Evolutionary conservation across 2,329 filamentous ascomycete species (phyloP).

Genomic region (Tolypocladium endophyticum): DNA sequence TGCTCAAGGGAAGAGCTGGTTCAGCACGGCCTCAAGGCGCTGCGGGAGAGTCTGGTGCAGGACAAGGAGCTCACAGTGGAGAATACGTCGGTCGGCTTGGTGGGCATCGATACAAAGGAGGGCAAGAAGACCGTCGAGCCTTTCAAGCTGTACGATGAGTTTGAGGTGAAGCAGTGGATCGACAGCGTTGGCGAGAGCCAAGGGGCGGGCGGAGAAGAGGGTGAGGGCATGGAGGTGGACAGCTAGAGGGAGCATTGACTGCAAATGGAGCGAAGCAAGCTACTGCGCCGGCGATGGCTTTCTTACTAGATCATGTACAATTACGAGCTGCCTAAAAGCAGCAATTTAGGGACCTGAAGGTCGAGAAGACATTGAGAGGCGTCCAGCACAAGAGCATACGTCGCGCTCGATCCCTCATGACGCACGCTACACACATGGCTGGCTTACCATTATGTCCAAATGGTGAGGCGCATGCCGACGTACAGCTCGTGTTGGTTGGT

Average conservation of each 20-base stretch:
- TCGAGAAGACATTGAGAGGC: not conserved
- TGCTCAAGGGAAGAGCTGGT: conserved; percentile 77
- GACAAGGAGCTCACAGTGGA: conserved; percentile 96
- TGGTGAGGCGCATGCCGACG: not conserved
- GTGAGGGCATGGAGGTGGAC: conserved; percentile 23
- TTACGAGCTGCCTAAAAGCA: conserved; percentile 14
- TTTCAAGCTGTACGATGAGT: conserved; percentile 85
- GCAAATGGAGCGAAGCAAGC: not conserved
- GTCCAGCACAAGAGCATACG: not conserved
- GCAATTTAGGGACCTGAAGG: not conserved
- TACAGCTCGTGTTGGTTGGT: not conserved
- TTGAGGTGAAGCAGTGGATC: conserved; percentile 77
- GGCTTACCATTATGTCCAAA: no score
- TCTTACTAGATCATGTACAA: conserved; percentile 24
- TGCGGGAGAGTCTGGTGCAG: conserved; percentile 93
- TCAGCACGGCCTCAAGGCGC: conserved; percentile 75
- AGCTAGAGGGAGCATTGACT: conserved; percentile 13
- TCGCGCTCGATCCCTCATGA: not conserved
- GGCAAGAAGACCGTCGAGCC: conserved; percentile 55
- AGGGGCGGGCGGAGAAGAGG: conserved; percentile 28
- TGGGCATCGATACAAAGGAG: conserved; percentile 46
- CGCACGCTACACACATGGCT: not conserved
- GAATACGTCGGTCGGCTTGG: conserved; percentile 86
- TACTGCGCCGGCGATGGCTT: not conserved
- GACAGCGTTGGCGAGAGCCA: conserved; percentile 55